A percentile compares a stretch with the other conserved stretches of the same genome.
Evolutionary conservation across 2,329 filamentous ascomycete genomes (phyloP).

Genomic region (Meredithiella fracta): DNA sequence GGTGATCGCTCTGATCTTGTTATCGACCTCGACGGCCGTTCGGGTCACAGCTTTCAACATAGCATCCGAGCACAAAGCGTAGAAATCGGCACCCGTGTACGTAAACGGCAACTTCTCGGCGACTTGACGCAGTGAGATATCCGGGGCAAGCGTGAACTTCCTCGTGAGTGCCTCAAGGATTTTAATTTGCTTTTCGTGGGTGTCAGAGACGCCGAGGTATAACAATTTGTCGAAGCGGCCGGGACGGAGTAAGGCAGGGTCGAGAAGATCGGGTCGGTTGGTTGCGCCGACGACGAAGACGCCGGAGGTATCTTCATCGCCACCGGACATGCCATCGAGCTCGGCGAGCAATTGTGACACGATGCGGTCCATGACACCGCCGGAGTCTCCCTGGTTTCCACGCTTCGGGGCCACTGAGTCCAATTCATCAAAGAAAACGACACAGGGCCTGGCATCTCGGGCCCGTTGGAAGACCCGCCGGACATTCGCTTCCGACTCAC

Average conservation of each 20-base stretch:
- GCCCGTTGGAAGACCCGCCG: slow-evolving; percentile 77
- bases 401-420: slow-evolving; percentile 91
- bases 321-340: slow-evolving; percentile 77
- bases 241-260: slow-evolving; percentile 74
- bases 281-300: slow-evolving; percentile 96
- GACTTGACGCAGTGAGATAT: slow-evolving; percentile 58
- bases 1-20: slow-evolving; percentile 60
- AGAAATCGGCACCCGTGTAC: slow-evolving; percentile 94
- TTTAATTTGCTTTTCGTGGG: slow-evolving; percentile 86
- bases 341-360: slow-evolving; percentile 90
- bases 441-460: slow-evolving; percentile 69
- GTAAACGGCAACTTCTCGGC: slow-evolving; percentile 74
- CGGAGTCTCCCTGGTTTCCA: slow-evolving; percentile 92
- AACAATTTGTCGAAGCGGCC: slow-evolving; percentile 97
- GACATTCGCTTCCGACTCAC: slow-evolving; percentile 84
- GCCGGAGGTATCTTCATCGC: slow-evolving; percentile 44
- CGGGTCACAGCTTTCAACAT: slow-evolving; percentile 98
- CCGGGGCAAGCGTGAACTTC: slow-evolving; percentile 80
- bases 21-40: slow-evolving; percentile 68
- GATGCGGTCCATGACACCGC: slow-evolving; percentile 95
- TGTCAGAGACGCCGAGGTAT: slow-evolving; percentile 89
- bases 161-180: slow-evolving; percentile 88
- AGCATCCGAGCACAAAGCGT: slow-evolving; percentile 89
- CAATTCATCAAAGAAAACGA: slow-evolving; percentile 86
- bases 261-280: slow-evolving; percentile 82